Conservation (phyloP, 139 green algal genomes). For the Tetradesmus lagerheimii region DNA sequence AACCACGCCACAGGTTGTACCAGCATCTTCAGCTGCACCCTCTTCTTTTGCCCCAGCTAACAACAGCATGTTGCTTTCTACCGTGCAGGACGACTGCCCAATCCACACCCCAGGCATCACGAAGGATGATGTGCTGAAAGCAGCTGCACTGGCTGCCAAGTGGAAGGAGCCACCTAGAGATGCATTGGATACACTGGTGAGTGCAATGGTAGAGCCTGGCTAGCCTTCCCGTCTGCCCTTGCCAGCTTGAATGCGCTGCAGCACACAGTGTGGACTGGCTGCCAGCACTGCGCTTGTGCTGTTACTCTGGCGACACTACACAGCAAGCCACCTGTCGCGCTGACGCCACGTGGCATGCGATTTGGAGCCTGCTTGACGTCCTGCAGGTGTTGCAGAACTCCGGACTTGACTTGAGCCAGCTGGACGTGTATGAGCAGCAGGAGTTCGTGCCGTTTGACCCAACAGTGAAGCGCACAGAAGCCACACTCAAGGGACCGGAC, state of each 20-base stretch:
- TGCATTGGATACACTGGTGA: constrained; percentile 86
- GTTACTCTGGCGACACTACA: too few relatives aligned
- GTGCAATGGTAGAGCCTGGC: too few relatives aligned
- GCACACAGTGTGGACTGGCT: too few relatives aligned
- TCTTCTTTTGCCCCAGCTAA: too few relatives aligned
- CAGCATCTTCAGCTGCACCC: too few relatives aligned
- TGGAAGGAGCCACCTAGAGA: constrained; percentile 91
- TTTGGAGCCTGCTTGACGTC: too few relatives aligned
- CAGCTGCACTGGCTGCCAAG: constrained; percentile 85
- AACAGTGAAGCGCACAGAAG: constrained; percentile 88
- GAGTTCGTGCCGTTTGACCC: constrained; percentile 94
- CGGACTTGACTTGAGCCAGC: constrained; percentile 59
- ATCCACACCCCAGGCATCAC: constrained; percentile 60
- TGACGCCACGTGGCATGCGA: too few relatives aligned
- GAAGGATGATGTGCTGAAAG: constrained; percentile 33
- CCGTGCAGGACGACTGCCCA: constrained; percentile 73
- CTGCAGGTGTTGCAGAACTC: constrained; percentile 57
- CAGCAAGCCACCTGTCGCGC: too few relatives aligned
- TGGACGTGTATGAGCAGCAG: constrained; percentile 70
- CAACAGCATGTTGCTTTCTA: background rate
- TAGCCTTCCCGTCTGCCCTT: too few relatives aligned
- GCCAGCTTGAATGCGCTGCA: too few relatives aligned
- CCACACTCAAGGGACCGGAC: constrained; percentile 66
- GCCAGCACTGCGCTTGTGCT: too few relatives aligned
- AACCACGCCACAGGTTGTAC: too few relatives aligned